Percentiles rank a stretch among this genome's conserved stretches.
Evolutionary conservation across 805 yeast species (phyloP).

Genomic region (Cyberlindnera misumaiensis): DNA sequence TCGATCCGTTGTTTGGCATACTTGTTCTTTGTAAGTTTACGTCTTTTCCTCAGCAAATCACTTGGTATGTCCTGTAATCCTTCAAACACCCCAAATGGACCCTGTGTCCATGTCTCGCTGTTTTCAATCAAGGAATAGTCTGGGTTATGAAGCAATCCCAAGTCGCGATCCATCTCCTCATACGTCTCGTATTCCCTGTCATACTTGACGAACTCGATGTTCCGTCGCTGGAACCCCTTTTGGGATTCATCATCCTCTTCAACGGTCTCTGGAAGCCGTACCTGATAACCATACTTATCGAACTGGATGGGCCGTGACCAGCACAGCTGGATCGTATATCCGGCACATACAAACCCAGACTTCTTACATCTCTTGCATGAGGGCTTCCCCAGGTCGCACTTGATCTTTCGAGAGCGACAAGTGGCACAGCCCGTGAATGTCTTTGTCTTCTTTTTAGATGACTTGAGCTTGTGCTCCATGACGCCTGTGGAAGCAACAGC

Average conservation of each 20-base stretch:
- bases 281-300: conserved; percentile 38
- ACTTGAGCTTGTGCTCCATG: too few species aligned
- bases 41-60: conserved; percentile 18
- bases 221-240: conserved; percentile 61
- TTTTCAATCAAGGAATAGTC: conserved; percentile 33
- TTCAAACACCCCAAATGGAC: conserved; percentile 81
- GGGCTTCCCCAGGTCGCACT: conserved; percentile 73
- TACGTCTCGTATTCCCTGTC: conserved; percentile 62
- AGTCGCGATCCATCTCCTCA: conserved; percentile 74
- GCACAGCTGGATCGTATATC: conserved; percentile 72
- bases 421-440: conserved; percentile 88
- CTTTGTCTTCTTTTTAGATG: conserved; percentile 41
- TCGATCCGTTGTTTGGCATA: conserved; percentile 11
- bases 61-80: conserved; percentile 27
- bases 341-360: conserved; percentile 66
- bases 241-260: conserved; percentile 26
- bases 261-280: conserved; percentile 11
- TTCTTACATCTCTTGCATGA: conserved; percentile 63
- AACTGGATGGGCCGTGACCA: conserved; percentile 59
- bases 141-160: conserved; percentile 47
- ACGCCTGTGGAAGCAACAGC: too few species aligned
- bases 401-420: conserved; percentile 72
- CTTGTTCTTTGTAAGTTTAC: conserved; percentile 21
- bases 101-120: conserved; percentile 47
- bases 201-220: conserved; percentile 69